Conservation (phyloP, 2,329 filamentous ascomycete genomes). For the Fusarium nelsonii region DNA sequence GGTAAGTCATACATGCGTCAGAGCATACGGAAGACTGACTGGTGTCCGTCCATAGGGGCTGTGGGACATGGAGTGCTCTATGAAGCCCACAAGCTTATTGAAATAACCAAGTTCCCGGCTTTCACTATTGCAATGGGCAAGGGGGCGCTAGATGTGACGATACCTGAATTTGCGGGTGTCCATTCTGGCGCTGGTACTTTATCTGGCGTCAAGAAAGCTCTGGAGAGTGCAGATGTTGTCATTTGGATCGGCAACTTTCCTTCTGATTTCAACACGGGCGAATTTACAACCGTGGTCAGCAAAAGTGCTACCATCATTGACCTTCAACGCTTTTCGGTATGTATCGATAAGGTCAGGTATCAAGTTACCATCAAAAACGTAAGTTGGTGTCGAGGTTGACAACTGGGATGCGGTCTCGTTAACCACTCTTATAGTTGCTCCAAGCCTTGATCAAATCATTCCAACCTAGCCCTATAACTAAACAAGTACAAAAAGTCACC, state of each 20-base stretch:
- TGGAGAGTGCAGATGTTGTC: background rate
- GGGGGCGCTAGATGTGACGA: background rate
- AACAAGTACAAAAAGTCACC: background rate
- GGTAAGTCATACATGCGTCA: background rate
- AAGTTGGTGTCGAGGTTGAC: background rate
- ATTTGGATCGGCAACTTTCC: constrained; percentile 5
- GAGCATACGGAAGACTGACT: background rate
- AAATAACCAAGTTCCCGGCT: background rate
- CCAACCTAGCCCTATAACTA: background rate
- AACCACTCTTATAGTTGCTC: background rate
- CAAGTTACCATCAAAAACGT: background rate
- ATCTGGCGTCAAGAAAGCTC: background rate
- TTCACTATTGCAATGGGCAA: constrained; percentile 2
- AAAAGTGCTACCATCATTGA: background rate
- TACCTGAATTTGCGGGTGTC: background rate
- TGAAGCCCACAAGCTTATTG: background rate
- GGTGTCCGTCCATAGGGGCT: background rate
- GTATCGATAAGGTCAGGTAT: background rate
- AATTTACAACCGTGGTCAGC: background rate
- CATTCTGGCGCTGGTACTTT: constrained; percentile 8
- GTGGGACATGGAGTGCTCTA: background rate
- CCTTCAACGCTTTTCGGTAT: background rate
- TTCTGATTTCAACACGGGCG: constrained; percentile 3
- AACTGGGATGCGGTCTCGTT: background rate
- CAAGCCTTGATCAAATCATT: background rate